Evolutionary conservation across 2,329 filamentous ascomycete genomes (phyloP), one percentile per base, ranked within the genome.

Genomic region (Colletotrichum sojae): DNA sequence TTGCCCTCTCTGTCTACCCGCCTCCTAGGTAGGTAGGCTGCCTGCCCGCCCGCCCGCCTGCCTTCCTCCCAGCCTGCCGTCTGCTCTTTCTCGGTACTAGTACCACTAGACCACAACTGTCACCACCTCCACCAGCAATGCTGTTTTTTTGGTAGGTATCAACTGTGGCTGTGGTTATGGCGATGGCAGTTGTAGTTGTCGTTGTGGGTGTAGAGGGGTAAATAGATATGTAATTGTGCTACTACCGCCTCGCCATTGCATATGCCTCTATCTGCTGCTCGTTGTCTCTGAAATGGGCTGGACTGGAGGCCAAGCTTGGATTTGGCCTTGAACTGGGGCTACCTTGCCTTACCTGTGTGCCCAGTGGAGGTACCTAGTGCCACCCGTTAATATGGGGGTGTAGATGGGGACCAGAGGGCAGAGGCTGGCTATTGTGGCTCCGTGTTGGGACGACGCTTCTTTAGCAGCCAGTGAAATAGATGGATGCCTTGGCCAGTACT

Each of bases 391-490:
- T n/a, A 62, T 43, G 51, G 63, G 46, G 22, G 22, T 56, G 56
- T 67, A 45, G 54, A 70, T 52, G 63, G 46, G 62, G 46, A n/a
- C 63, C 63, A 70, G 67, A 70, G 56, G 57, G 56, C 63, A 70
- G 67, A 70, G 56, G 57, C 39, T 67, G 63, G 63, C 46, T 56
- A 60, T 66, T 60, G 62, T 67, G 67, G 67, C 67, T 68, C 57
- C 57, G 51, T 70, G 67, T 63, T 68, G 63, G 63, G 63, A 70
- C 57, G 67, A 69, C 62, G 66, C 66, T 69, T 69, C 62, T 69
- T 66, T 69, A 69, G 62, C 62, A 66, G 49, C 48, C 54, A 51
- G 49, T 55, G 18, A 55, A 62, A 54, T 20, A 36, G 31, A 36
- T 36, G 3, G 31, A 36, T 36, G 4, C 31, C 31, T 36, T 36